These are phyloP conservation scores for Coemansia javaensis DNA, from an alignment of 192 early-diverging fungal species.

Conservation along the genomic window DNA sequence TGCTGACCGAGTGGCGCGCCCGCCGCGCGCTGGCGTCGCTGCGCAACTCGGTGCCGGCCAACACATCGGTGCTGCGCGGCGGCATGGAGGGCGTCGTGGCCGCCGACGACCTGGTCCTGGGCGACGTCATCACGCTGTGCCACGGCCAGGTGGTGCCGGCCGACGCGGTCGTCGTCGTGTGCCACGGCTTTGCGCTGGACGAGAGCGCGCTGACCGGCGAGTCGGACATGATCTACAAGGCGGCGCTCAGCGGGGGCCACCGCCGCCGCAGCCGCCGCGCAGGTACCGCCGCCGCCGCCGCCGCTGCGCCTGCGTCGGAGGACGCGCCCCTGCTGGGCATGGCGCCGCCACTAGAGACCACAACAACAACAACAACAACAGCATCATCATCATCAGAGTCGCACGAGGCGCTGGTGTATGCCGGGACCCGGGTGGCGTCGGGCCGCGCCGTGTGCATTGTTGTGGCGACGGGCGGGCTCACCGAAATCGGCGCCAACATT, in stretches of 20 bases:
- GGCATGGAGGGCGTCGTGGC: slow-evolving; percentile 27
- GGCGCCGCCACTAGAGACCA: no score
- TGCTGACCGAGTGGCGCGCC: slow-evolving; percentile 31
- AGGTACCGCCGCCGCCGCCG: no score
- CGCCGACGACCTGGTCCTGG: slow-evolving; percentile 30
- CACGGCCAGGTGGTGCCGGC: slow-evolving; percentile 88
- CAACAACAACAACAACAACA: no score
- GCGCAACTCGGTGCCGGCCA: slow-evolving; percentile 30
- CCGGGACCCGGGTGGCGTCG: slow-evolving; percentile 28
- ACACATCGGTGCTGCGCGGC: slow-evolving; percentile 29
- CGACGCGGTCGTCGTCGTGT: slow-evolving; percentile 76
- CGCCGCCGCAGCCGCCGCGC: no score
- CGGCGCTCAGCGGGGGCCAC: no score
- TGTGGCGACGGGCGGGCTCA: slow-evolving; percentile 24
- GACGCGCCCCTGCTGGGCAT: no score
- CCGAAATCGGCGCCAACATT: slow-evolving; percentile 15
- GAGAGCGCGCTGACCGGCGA: slow-evolving; percentile 93
- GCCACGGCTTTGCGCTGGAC: slow-evolving; percentile 66
- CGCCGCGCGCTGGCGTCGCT: slow-evolving; percentile 17
- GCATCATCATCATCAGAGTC: no score
- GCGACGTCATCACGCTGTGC: slow-evolving; percentile 77
- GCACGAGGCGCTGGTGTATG: slow-evolving; percentile 21
- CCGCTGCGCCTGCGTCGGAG: no score
- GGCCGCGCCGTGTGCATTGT: slow-evolving; percentile 33
- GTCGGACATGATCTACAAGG: slow-evolving; percentile 43